Evolutionary conservation across 108 stramenopile species (phyloP).

Genomic region (Skeletonema costatum): DNA sequence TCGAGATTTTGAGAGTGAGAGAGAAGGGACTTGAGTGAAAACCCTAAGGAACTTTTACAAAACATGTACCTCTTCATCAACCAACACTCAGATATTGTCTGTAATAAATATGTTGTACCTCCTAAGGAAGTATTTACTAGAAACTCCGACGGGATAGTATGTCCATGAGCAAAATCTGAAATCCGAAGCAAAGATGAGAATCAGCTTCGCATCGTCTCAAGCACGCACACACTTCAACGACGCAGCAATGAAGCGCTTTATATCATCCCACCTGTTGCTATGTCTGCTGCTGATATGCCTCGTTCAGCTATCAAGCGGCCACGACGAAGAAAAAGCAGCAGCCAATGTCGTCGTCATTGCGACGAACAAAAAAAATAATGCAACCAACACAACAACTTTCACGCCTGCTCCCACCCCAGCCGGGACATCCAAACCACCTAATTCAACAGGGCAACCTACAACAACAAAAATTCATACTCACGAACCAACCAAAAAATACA

Average conservation of each 20-base stretch:
- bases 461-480: neutral
- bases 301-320: neutral
- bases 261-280: neutral
- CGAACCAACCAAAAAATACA: conserved; percentile 33
- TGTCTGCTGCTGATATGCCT: neutral
- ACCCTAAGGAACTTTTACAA: too few relatives aligned
- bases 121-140: too few relatives aligned
- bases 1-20: too few relatives aligned
- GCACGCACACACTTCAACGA: neutral
- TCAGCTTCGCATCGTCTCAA: too few relatives aligned
- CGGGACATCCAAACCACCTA: neutral
- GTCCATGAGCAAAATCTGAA: too few relatives aligned
- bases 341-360: neutral
- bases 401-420: conserved; percentile 8
- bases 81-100: too few relatives aligned
- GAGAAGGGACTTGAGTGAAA: too few relatives aligned
- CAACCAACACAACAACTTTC: neutral
- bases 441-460: neutral
- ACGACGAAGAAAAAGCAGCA: neutral
- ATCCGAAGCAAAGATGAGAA: too few relatives aligned
- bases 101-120: too few relatives aligned
- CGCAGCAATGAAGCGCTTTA: neutral
- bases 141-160: too few relatives aligned
- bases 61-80: too few relatives aligned
- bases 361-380: neutral